A percentile compares a stretch with the other conserved stretches of the same genome.
phyloP scores from a whole-genome alignment of 495 filamentous ascomycete species.

The Podospora tetraspora region DNA sequence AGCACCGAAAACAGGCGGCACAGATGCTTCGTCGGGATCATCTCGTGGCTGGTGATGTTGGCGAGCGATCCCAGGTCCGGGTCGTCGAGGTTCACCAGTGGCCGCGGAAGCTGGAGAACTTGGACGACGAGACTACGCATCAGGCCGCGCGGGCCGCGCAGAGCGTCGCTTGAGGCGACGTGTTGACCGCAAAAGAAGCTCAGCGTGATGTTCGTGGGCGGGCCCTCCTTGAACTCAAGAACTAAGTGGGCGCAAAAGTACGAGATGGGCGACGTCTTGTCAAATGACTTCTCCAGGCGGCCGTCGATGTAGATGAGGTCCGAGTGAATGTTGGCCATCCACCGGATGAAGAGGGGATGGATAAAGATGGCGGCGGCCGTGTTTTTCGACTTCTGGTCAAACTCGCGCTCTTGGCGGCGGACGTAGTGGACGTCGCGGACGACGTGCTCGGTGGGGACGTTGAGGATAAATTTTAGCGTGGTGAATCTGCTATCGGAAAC shows the following conservation, averaged over 20 bases:
- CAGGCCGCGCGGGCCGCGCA: slow-evolving; percentile 10
- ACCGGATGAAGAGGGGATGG: slow-evolving; percentile 7
- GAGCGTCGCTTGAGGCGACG: slow-evolving; percentile 5
- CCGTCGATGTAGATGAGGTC: slow-evolving; percentile 14
- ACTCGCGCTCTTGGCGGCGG: slow-evolving; percentile 10
- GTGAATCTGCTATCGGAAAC: slow-evolving; percentile 1
- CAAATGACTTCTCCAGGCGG: slow-evolving; percentile 9
- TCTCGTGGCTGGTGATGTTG: slow-evolving; percentile 1
- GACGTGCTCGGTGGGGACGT: background rate
- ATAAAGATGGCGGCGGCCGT: slow-evolving; percentile 28
- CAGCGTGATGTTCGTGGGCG: background rate
- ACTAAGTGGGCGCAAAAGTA: slow-evolving; percentile 15
- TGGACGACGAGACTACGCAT: slow-evolving; percentile 14
- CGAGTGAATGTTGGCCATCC: background rate
- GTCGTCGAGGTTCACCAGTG: slow-evolving; percentile 5
- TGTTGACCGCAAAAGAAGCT: slow-evolving; percentile 18
- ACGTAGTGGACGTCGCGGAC: slow-evolving; percentile 8
- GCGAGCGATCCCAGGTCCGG: slow-evolving; percentile 3
- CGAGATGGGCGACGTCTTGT: slow-evolving; percentile 18
- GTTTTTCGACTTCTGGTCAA: slow-evolving; percentile 17
- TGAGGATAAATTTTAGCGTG: background rate
- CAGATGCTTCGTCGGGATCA: slow-evolving; percentile 1
- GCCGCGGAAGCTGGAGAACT: background rate
- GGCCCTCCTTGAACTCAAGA: background rate
- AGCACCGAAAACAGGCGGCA: slow-evolving; percentile 7